Evolutionary conservation across 2,329 filamentous ascomycete genomes (phyloP).

Genomic region (Rugonectria rugulosa): DNA sequence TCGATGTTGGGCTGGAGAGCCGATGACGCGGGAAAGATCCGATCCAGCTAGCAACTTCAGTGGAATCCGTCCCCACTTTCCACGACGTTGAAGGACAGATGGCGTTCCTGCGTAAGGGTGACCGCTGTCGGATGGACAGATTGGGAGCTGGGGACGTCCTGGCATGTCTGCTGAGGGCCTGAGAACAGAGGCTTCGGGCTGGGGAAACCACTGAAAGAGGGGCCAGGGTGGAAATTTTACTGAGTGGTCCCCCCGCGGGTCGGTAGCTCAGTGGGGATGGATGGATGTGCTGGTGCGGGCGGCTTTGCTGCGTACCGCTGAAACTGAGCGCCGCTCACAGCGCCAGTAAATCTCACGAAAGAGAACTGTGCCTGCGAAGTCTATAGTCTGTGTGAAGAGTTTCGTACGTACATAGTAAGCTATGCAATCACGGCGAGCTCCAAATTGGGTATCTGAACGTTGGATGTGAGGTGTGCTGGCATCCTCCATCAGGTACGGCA

Average conservation of each 20-base stretch:
- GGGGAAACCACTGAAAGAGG: conserved; percentile 7
- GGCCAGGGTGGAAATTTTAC: background rate
- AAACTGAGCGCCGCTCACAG: background rate
- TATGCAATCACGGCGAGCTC: background rate
- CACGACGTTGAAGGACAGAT: conserved; percentile 28
- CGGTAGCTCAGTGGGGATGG: background rate
- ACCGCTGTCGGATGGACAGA: conserved; percentile 32
- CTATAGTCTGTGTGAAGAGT: no score
- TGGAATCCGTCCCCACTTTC: conserved; percentile 36
- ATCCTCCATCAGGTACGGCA: background rate
- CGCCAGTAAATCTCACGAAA: conserved; percentile 3
- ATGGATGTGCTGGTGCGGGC: no score
- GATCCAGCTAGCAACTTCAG: conserved; percentile 36
- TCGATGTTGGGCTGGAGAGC: conserved; percentile 22
- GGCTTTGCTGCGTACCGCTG: no score
- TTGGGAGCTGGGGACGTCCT: conserved; percentile 26
- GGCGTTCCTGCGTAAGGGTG: conserved; percentile 42
- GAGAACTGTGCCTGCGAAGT: background rate
- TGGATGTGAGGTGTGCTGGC: conserved; percentile 6
- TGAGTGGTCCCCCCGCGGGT: background rate
- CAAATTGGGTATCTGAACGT: background rate
- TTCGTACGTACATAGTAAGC: no score
- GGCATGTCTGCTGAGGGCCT: conserved; percentile 11
- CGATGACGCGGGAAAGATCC: conserved; percentile 39
- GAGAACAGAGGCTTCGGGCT: conserved; percentile 10